Percentiles rank a stretch among this genome's conserved stretches.
Conservation (phyloP, 345 rosid species). For the Pseudoturritis turrita region DNA sequence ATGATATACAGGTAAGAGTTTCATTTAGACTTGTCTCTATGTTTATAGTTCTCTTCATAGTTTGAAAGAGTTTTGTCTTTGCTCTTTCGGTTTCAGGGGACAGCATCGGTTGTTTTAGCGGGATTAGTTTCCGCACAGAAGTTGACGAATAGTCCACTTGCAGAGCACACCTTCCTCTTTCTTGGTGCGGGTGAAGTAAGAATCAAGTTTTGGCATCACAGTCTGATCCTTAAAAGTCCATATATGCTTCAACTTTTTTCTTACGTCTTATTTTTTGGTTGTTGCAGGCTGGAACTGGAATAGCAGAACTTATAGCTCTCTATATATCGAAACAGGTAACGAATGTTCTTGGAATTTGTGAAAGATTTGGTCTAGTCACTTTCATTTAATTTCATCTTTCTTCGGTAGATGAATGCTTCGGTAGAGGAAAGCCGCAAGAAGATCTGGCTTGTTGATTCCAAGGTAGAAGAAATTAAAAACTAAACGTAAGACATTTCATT, state of each 20-base stretch:
- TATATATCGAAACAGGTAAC: slow-evolving; percentile 89
- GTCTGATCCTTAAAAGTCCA: neutral
- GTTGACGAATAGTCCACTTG: slow-evolving; percentile 58
- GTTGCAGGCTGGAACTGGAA: slow-evolving; percentile 95
- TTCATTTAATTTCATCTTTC: neutral
- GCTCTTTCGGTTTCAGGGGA: slow-evolving; percentile 55
- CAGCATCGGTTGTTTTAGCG: slow-evolving; percentile 90
- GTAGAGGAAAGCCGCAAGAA: slow-evolving; percentile 85
- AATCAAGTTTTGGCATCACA: neutral
- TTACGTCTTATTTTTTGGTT: neutral
- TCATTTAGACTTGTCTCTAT: neutral
- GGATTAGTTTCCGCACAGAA: slow-evolving; percentile 80
- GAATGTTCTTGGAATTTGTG: neutral
- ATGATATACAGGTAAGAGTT: slow-evolving; percentile 75
- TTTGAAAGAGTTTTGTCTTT: neutral
- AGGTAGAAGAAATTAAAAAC: slow-evolving; percentile 39
- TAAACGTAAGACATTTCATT: neutral
- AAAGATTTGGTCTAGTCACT: neutral
- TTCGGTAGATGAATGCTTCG: slow-evolving; percentile 54
- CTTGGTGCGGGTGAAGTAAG: slow-evolving; percentile 97
- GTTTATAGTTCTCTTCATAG: neutral
- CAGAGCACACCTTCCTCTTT: slow-evolving; percentile 82
- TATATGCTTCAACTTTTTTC: neutral
- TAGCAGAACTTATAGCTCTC: slow-evolving; percentile 92
- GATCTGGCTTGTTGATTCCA: slow-evolving; percentile 98